Percentiles rank a stretch among this genome's conserved stretches.
Conservation (phyloP, 495 filamentous ascomycete genomes). For the Emericellopsis terricola region DNA sequence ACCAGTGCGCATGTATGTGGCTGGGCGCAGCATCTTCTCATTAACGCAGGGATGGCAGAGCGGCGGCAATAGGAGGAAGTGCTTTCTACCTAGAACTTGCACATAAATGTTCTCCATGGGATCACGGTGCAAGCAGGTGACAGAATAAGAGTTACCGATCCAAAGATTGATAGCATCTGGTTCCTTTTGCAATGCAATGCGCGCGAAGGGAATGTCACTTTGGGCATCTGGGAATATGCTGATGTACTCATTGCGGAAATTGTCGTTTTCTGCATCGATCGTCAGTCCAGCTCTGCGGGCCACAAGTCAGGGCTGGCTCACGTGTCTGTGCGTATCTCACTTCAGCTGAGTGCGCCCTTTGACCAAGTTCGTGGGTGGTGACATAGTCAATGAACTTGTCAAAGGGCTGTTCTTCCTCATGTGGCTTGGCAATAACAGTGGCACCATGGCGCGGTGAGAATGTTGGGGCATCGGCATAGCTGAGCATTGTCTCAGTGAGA, state of each 20-base stretch:
- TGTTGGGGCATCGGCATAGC: conserved; percentile 44
- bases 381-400: conserved; percentile 26
- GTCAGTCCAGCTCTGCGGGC: too few species aligned
- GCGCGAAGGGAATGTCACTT: conserved; percentile 42
- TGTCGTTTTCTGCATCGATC: conserved; percentile 63
- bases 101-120: conserved; percentile 72
- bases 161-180: conserved; percentile 67
- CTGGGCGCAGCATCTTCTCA: conserved; percentile 31
- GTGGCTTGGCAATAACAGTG: conserved; percentile 33
- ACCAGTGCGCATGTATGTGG: conserved; percentile 27
- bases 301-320: conserved; percentile 7
- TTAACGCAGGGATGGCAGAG: conserved; percentile 42
- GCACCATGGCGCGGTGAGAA: not conserved
- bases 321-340: conserved; percentile 37
- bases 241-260: conserved; percentile 49
- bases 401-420: conserved; percentile 33
- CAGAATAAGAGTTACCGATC: conserved; percentile 49
- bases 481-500: conserved; percentile 7
- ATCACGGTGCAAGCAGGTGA: conserved; percentile 57
- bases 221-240: conserved; percentile 36
- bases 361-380: conserved; percentile 16
- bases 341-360: conserved; percentile 9
- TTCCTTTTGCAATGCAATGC: conserved; percentile 36
- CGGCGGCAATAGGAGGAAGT: conserved; percentile 53
- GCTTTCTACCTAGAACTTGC: conserved; percentile 47